Percentiles rank a stretch among this genome's conserved stretches.
phyloP scores from a whole-genome alignment of 495 filamentous ascomycete genomes.

The Neurospora sp. region DNA sequence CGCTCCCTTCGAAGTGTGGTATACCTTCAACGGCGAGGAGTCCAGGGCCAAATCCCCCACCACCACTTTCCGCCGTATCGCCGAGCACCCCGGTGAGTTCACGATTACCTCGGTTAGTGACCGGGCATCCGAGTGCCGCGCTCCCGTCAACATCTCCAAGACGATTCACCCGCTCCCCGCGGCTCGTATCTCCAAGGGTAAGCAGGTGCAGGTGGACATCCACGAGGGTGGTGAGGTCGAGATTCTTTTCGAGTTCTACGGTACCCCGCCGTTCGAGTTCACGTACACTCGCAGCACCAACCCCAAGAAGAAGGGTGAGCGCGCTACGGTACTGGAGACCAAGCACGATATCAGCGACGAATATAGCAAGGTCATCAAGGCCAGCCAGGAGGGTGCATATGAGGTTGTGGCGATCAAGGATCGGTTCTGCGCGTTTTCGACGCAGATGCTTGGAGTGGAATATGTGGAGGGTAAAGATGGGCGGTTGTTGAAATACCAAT shows the following conservation, averaged over 20 bases:
- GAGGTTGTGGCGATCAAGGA: conserved; percentile 95
- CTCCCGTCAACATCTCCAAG: conserved; percentile 63
- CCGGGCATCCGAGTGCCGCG: conserved; percentile 72
- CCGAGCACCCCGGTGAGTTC: conserved; percentile 81
- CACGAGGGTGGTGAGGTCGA: conserved; percentile 91
- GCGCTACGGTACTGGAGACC: conserved; percentile 73
- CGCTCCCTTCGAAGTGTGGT: conserved; percentile 85
- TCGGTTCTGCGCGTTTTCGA: conserved; percentile 75
- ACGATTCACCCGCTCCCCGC: conserved; percentile 84
- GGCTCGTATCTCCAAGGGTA: conserved; percentile 76
- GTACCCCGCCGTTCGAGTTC: conserved; percentile 94
- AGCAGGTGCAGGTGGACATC: conserved; percentile 72
- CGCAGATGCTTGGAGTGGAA: conserved; percentile 28
- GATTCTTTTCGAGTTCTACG: conserved; percentile 86
- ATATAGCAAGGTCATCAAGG: conserved; percentile 65
- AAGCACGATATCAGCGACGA: conserved; percentile 76
- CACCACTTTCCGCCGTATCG: conserved; percentile 80
- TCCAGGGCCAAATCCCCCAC: conserved; percentile 67
- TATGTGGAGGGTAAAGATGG: conserved; percentile 35
- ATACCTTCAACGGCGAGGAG: conserved; percentile 68
- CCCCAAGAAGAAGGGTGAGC: conserved; percentile 64
- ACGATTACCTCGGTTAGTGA: conserved; percentile 77
- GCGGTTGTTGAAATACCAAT: conserved; percentile 2
- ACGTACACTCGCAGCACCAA: conserved; percentile 90
- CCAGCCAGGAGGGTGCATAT: conserved; percentile 88